Conservation (phyloP, 768 basidiomycete species). For the Solioccasus polychromus region DNA sequence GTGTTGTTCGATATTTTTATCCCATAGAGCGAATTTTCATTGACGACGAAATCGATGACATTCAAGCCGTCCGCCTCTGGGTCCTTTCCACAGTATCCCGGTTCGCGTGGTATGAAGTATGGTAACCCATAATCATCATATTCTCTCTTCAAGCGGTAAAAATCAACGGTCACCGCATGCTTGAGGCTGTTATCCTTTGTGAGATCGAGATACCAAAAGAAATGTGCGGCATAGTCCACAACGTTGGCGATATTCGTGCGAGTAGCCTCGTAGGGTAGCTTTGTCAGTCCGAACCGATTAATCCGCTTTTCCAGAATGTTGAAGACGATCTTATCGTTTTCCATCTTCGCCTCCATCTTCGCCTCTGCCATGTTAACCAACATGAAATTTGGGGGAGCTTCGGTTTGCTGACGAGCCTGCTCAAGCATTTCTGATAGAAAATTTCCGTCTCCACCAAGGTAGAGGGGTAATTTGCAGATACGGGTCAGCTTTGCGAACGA, state of each 20-base stretch:
- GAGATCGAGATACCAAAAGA: conserved; percentile 21
- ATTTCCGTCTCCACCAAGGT: neutral
- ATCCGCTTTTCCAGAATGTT: neutral
- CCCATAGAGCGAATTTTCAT: conserved; percentile 29
- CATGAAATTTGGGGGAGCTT: neutral
- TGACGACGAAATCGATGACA: conserved; percentile 20
- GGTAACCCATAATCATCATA: neutral
- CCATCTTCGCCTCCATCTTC: neutral
- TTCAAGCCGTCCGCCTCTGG: neutral
- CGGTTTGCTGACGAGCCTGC: neutral
- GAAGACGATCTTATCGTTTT: neutral
- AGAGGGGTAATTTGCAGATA: conserved; percentile 8
- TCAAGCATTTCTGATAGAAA: too few relatives aligned
- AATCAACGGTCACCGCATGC: conserved; percentile 8
- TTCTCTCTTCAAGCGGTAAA: conserved; percentile 3
- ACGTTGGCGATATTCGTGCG: neutral
- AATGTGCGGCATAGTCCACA: conserved; percentile 16
- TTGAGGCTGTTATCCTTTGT: neutral
- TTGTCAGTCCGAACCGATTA: conserved; percentile 1
- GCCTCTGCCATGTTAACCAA: neutral
- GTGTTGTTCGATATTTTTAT: conserved; percentile 36
- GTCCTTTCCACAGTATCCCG: conserved; percentile 4
- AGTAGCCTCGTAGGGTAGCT: neutral
- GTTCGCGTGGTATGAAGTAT: neutral
- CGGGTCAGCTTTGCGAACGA: neutral